These are phyloP conservation scores for Sedum album DNA, from an alignment of 164 flowering plant genomes.

Conservation along the genomic window DNA sequence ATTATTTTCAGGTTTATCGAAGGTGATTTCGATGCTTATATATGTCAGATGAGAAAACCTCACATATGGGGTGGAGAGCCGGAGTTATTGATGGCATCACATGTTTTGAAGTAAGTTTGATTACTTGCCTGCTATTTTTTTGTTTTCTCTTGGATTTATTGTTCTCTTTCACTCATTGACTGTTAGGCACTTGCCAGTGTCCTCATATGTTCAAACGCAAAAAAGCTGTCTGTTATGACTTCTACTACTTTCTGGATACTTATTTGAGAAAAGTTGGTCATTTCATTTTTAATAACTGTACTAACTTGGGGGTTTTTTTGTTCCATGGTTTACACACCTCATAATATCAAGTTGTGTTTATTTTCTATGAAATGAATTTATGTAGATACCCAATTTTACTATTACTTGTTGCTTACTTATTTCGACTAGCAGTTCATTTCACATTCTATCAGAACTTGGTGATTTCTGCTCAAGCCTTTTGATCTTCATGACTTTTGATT, in stretches of 20 bases:
- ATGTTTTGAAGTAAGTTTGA: conserved; percentile 66
- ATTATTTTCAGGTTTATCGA: conserved; percentile 69
- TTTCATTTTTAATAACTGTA: too few species aligned
- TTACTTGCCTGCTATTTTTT: background rate
- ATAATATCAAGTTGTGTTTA: background rate
- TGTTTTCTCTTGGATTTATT: background rate
- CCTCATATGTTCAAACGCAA: background rate
- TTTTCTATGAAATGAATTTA: too few species aligned
- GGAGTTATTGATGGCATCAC: conserved; percentile 89
- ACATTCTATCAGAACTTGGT: background rate
- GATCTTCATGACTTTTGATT: background rate
- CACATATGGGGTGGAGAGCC: conserved; percentile 99
- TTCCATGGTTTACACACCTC: too few species aligned
- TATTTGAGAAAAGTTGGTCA: too few species aligned
- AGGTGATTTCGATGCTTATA: conserved; percentile 86
- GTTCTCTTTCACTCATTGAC: background rate
- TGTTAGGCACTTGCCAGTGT: background rate
- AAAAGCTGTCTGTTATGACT: background rate
- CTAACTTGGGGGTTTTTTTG: too few species aligned
- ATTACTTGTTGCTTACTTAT: background rate
- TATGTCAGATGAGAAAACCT: conserved; percentile 77
- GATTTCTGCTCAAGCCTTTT: background rate
- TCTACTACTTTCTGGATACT: too few species aligned
- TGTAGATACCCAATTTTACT: background rate
- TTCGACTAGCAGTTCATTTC: background rate